A percentile compares a stretch with the other conserved stretches of the same genome.
Conservation (phyloP, 2,329 filamentous ascomycete genomes). For the Aspergillus sp. region DNA sequence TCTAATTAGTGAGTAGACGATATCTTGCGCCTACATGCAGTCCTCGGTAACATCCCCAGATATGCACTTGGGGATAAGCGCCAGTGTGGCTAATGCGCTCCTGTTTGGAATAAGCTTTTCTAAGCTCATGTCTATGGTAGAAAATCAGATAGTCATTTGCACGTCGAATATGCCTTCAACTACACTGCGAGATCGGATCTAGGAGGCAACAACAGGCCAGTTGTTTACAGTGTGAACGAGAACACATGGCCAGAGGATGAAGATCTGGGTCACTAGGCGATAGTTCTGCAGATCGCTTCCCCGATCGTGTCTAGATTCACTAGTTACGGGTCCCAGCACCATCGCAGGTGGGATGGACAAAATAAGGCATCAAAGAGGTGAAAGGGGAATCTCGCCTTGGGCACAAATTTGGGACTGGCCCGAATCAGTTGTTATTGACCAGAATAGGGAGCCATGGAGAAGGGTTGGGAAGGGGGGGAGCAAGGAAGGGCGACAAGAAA, state of each 20-base stretch:
- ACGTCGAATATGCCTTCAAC: not conserved
- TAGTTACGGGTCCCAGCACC: not conserved
- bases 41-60: not conserved
- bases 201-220: not conserved
- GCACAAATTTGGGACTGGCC: not conserved
- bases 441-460: not conserved
- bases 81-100: not conserved
- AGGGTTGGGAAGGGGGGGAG: not conserved
- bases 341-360: not conserved
- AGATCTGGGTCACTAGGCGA: conserved; percentile 12
- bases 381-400: not conserved
- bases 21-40: not conserved
- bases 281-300: conserved; percentile 22
- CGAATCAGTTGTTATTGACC: not conserved
- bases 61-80: not conserved
- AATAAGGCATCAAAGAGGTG: not conserved
- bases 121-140: not conserved
- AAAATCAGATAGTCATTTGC: not conserved
- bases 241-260: not conserved
- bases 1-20: not conserved
- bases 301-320: conserved; percentile 6
- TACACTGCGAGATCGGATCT: not conserved
- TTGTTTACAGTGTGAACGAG: not conserved
- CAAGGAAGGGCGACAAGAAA: not conserved
- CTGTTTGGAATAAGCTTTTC: conserved; percentile 4